These are phyloP conservation scores for Talaromyces adpressus DNA, from an alignment of 495 filamentous ascomycete species.

Conservation along the genomic window DNA sequence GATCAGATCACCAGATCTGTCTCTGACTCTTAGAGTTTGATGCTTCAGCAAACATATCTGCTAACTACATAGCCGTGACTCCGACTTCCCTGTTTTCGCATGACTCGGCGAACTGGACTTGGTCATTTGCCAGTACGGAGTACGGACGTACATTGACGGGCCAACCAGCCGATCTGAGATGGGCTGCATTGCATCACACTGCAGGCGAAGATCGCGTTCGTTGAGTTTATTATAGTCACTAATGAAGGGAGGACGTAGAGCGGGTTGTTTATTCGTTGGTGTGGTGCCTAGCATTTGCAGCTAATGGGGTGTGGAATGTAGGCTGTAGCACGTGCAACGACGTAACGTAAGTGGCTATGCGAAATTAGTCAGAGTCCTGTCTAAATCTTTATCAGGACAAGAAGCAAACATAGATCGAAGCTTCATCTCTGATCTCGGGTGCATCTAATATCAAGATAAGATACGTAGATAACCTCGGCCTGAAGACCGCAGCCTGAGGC, in stretches of 20 bases:
- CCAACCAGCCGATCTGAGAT: not conserved
- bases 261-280: not conserved
- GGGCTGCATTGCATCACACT: constrained; percentile 1
- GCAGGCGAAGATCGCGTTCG: not conserved
- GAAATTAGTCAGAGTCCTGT: not conserved
- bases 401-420: too few species aligned
- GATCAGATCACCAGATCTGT: not conserved
- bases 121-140: not conserved
- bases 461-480: not conserved
- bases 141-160: not conserved
- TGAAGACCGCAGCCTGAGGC: not conserved
- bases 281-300: not conserved
- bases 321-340: not conserved
- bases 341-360: not conserved
- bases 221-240: not conserved
- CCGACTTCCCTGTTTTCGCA: not conserved
- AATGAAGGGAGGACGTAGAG: not conserved
- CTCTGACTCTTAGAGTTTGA: not conserved
- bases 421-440: not conserved
- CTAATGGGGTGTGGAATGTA: not conserved
- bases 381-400: not conserved
- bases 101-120: not conserved
- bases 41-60: not conserved
- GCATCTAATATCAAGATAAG: not conserved
- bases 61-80: not conserved